These are phyloP conservation scores for Sporothrix brunneoviolacea DNA, from an alignment of 2,329 filamentous ascomycete species.

Conservation along the genomic window DNA sequence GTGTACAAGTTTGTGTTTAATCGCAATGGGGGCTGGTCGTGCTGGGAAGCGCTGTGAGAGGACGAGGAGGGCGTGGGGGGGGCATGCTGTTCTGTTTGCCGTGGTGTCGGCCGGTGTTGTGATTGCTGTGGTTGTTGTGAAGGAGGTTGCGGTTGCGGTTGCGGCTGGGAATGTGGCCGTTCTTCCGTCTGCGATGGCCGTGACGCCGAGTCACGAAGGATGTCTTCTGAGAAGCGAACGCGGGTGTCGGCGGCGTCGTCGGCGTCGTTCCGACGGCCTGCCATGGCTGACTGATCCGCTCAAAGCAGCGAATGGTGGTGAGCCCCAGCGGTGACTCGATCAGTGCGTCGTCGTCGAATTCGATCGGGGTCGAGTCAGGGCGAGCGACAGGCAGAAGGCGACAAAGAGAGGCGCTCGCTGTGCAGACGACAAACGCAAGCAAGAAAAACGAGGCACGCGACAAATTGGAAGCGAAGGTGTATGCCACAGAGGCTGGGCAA, in stretches of 20 bases:
- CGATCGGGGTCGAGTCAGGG: not conserved
- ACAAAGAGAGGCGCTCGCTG: not conserved
- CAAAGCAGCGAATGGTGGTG: not conserved
- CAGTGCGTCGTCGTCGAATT: not conserved
- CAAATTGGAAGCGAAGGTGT: not conserved
- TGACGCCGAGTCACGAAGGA: slow-evolving; percentile 15
- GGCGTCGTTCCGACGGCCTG: slow-evolving; percentile 12
- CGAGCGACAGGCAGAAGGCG: not conserved
- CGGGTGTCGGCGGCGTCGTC: slow-evolving; percentile 12
- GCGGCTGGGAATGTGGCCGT: not conserved
- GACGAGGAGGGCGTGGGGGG: not conserved
- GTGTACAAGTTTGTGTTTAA: slow-evolving; percentile 25
- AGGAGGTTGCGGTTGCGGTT: not conserved
- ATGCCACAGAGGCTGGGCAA: not conserved
- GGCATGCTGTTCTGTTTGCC: not conserved
- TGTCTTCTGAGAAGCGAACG: slow-evolving; percentile 24
- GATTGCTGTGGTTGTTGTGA: not conserved
- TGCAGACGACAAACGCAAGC: too few species aligned
- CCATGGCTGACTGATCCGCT: slow-evolving; percentile 10
- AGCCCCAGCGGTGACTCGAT: not conserved
- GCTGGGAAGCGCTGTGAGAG: not conserved
- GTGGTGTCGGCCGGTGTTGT: not conserved
- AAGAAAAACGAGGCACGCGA: not conserved
- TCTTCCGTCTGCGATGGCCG: not conserved
- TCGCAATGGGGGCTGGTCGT: slow-evolving; percentile 13